Evolutionary conservation across 1,139 yeast genomes (phyloP).

Genomic region (Lodderomyces theae): DNA sequence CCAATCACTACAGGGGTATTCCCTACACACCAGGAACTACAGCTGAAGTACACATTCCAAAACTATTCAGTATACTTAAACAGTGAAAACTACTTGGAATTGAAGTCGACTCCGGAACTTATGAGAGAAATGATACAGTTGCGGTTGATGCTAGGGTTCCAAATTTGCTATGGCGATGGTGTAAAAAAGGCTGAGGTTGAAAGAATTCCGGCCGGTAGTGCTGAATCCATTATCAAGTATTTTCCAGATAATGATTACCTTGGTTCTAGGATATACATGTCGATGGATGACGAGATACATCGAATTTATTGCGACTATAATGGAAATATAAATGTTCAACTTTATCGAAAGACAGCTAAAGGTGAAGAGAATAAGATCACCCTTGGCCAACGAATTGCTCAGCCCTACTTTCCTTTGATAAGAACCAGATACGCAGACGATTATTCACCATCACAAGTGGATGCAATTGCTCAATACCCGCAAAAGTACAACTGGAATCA

Average conservation of each 20-base stretch:
- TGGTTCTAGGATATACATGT: slow-evolving; percentile 68
- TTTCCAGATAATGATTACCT: slow-evolving; percentile 39
- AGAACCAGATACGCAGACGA: slow-evolving; percentile 75
- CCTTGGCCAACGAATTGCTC: slow-evolving; percentile 18
- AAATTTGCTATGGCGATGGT: slow-evolving; percentile 71
- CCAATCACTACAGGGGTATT: slow-evolving; percentile 79
- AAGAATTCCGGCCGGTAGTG: slow-evolving; percentile 57
- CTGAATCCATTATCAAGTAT: slow-evolving; percentile 42
- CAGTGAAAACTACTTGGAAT: slow-evolving; percentile 49
- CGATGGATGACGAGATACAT: slow-evolving; percentile 81
- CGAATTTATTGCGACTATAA: slow-evolving; percentile 69
- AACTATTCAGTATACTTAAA: slow-evolving; percentile 63
- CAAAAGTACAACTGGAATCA: slow-evolving; percentile 82
- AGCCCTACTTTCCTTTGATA: slow-evolving; percentile 52
- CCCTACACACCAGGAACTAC: slow-evolving; percentile 67
- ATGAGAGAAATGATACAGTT: slow-evolving; percentile 86
- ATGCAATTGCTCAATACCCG: slow-evolving; percentile 52
- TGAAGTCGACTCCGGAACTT: slow-evolving; percentile 57
- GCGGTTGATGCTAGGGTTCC: slow-evolving; percentile 84
- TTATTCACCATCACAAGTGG: slow-evolving; percentile 59
- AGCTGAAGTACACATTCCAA: slow-evolving; percentile 58
- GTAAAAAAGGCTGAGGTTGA: slow-evolving; percentile 66
- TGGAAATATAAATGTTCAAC: slow-evolving; percentile 72
- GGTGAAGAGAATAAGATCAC: slow-evolving; percentile 24
- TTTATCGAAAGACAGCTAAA: slow-evolving; percentile 43